phyloP scores from a whole-genome alignment of 208 protist species.

The Trichomonas vaginalis region DNA sequence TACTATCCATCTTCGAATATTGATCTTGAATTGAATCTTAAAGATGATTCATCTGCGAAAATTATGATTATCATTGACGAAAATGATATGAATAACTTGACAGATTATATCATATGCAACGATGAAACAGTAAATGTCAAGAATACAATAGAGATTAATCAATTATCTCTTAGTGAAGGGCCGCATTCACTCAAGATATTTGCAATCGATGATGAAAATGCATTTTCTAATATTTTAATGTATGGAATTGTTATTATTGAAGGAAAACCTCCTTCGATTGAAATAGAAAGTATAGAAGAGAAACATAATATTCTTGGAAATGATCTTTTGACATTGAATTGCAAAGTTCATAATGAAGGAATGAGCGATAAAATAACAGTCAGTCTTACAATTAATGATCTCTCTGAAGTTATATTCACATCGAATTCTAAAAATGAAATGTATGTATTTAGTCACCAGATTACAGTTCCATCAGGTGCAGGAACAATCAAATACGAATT shows the following conservation, averaged over 20 bases:
- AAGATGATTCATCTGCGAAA: too few species aligned
- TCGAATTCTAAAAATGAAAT: not conserved
- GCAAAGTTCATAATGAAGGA: not conserved
- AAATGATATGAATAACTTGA: not conserved
- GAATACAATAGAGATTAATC: not conserved
- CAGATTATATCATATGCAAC: not conserved
- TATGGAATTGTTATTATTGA: too few species aligned
- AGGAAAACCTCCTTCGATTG: too few species aligned
- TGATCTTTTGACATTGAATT: not conserved
- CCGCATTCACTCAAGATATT: too few species aligned
- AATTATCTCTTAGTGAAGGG: too few species aligned
- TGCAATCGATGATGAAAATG: not conserved
- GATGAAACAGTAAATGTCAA: not conserved
- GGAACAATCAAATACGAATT: not conserved
- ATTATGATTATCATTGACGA: not conserved
- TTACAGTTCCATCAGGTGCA: not conserved
- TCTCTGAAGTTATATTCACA: not conserved
- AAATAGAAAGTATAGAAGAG: not conserved
- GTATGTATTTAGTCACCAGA: not conserved
- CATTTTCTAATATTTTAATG: too few species aligned
- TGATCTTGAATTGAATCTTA: not conserved
- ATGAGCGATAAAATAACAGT: not conserved
- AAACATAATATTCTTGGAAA: not conserved
- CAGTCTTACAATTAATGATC: not conserved
- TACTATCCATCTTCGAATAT: too few species aligned